phyloP scores from a whole-genome alignment of 78 protist species.

The Capsaspora owczarzaki region DNA sequence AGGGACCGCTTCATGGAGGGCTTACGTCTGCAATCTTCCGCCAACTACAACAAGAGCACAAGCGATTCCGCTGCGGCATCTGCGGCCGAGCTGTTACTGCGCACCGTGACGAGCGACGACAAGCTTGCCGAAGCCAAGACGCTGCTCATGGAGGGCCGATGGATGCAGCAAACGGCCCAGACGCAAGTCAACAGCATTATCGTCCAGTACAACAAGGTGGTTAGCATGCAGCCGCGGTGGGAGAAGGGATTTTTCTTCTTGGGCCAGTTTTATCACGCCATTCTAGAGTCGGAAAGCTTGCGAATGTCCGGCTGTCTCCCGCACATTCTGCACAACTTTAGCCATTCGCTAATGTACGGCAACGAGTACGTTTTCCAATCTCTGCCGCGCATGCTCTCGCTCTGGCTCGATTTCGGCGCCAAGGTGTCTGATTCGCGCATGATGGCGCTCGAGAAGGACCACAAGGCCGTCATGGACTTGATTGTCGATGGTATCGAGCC shows the following conservation, averaged over 20 bases:
- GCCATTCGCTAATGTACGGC: slow-evolving; percentile 31
- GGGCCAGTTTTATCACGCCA: slow-evolving; percentile 47
- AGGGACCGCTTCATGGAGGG: too few species aligned
- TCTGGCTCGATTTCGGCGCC: slow-evolving; percentile 60
- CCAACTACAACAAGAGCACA: too few species aligned
- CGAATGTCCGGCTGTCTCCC: neutral
- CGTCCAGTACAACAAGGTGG: neutral
- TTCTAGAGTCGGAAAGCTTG: neutral
- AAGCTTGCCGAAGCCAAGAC: slow-evolving; percentile 27
- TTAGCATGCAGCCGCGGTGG: slow-evolving; percentile 7
- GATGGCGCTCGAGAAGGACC: neutral
- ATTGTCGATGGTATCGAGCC: too few species aligned
- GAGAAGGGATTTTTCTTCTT: slow-evolving; percentile 53
- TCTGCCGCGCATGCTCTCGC: slow-evolving; percentile 58
- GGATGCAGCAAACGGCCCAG: slow-evolving; percentile 9
- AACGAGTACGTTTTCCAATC: slow-evolving; percentile 36
- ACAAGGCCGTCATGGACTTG: too few species aligned
- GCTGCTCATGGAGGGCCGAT: slow-evolving; percentile 11
- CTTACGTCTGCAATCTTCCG: too few species aligned
- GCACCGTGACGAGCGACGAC: too few species aligned
- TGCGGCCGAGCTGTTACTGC: too few species aligned
- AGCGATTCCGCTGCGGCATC: too few species aligned
- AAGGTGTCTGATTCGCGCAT: neutral
- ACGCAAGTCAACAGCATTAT: neutral
- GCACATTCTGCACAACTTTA: slow-evolving; percentile 27